Evolutionary conservation across 2,329 filamentous ascomycete genomes (phyloP).

Genomic region (Epichloe hybrida): DNA sequence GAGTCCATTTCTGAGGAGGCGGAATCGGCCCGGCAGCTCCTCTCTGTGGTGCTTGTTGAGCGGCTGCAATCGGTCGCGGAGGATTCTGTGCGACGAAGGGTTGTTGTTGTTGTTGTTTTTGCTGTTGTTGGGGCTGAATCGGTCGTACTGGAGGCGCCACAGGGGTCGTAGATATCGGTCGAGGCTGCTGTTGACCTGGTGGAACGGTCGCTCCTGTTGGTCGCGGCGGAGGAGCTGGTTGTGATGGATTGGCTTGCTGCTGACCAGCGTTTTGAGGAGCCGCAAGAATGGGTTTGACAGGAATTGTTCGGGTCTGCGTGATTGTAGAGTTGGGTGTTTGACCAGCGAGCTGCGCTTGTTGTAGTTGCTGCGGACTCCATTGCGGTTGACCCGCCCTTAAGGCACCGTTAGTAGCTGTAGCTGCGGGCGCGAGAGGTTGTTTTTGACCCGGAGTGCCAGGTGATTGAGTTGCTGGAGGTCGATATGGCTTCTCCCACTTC

Average conservation of each 20-base stretch:
- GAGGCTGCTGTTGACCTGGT: conserved; percentile 15
- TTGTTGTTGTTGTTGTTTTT: conserved; percentile 12
- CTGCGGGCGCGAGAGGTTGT: conserved; percentile 5
- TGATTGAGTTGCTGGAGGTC: conserved; percentile 16
- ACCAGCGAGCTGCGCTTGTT: conserved; percentile 2
- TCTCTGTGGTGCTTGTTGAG: conserved; percentile 16
- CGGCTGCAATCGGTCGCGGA: conserved; percentile 20
- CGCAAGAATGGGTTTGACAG: conserved; percentile 18
- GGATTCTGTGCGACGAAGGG: conserved; percentile 3
- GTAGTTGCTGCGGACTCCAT: conserved; percentile 7
- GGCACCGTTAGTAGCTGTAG: neutral
- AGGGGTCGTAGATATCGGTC: conserved; percentile 20
- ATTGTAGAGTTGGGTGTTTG: neutral
- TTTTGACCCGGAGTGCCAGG: conserved; percentile 7
- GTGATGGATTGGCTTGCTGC: conserved; percentile 20
- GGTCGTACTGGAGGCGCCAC: conserved; percentile 21
- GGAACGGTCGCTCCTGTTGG: conserved; percentile 15
- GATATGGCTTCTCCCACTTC: conserved; percentile 30
- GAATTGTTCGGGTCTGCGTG: conserved; percentile 10
- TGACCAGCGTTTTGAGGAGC: conserved; percentile 24
- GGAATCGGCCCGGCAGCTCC: conserved; percentile 10
- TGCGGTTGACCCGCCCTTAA: conserved; percentile 5
- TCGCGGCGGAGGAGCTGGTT: conserved; percentile 20
- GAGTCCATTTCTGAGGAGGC: conserved; percentile 20
- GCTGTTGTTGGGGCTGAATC: conserved; percentile 17